These are phyloP conservation scores for Lablab purpureus DNA, from an alignment of 306 rosid species.

Conservation along the genomic window DNA sequence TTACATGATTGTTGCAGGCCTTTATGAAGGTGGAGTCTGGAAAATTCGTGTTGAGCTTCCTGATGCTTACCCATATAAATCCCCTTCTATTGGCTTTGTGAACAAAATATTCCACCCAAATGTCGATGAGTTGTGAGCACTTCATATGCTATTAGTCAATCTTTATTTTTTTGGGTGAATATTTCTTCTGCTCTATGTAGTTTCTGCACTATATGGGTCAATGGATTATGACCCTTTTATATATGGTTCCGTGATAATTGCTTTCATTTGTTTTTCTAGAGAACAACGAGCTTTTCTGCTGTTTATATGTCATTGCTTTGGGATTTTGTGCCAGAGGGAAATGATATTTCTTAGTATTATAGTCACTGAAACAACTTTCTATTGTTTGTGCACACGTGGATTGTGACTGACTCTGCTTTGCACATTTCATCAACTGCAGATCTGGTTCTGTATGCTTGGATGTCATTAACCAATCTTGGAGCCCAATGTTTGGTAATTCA, in stretches of 20 bases:
- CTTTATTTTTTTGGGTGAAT: not conserved
- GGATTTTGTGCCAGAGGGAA: conserved; percentile 31
- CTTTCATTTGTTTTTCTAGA: conserved; percentile 8
- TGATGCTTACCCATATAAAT: conserved; percentile 96
- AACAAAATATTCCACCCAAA: conserved; percentile 98
- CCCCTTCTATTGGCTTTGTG: conserved; percentile 95
- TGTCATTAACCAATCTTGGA: conserved; percentile 98
- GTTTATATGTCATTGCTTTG: not conserved
- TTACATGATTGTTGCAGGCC: conserved; percentile 69
- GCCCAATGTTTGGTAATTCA: conserved; percentile 96
- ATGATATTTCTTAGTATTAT: conserved; percentile 26
- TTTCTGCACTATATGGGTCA: conserved; percentile 4
- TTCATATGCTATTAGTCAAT: conserved; percentile 36
- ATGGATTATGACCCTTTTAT: conserved; percentile 27
- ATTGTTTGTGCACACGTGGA: conserved; percentile 26
- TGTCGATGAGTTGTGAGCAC: conserved; percentile 95
- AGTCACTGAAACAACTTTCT: conserved; percentile 33
- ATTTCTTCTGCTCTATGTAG: not conserved
- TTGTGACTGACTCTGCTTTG: conserved; percentile 49
- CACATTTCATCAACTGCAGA: conserved; percentile 64
- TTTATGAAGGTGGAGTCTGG: conserved; percentile 96
- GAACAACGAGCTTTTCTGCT: not conserved
- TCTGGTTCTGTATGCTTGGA: conserved; percentile 99
- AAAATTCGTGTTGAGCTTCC: conserved; percentile 97
- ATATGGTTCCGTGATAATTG: conserved; percentile 3